Percentiles rank a stretch among this genome's conserved stretches.
These are phyloP conservation scores for Marsdenia floribunda DNA, from an alignment of 257 asterid species.

Conservation along the genomic window DNA sequence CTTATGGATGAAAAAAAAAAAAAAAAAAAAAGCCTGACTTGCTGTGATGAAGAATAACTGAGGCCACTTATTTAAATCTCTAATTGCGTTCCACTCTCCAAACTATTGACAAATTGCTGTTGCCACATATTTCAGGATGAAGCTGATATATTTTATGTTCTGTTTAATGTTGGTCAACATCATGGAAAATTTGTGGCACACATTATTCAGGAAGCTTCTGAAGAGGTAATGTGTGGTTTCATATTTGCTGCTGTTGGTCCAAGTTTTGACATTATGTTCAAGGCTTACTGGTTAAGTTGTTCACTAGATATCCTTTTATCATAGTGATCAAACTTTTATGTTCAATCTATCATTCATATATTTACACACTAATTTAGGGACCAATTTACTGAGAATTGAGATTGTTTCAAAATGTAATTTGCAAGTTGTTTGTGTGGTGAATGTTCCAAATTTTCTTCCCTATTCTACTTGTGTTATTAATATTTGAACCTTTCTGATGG, in stretches of 20 bases:
- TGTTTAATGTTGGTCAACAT: conserved; percentile 55
- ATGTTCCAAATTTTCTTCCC: not conserved
- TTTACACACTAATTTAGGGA: not conserved
- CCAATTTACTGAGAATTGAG: not conserved
- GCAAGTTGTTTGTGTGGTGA: not conserved
- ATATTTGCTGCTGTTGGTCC: not conserved
- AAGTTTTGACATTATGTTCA: not conserved
- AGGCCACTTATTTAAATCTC: not conserved
- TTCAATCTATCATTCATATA: not conserved
- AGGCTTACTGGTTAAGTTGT: not conserved
- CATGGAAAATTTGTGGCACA: conserved; percentile 58
- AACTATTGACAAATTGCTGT: not conserved
- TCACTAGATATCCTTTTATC: no score
- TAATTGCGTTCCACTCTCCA: not conserved
- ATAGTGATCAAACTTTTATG: not conserved
- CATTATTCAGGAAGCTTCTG: conserved; percentile 46
- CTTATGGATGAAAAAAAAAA: not conserved
- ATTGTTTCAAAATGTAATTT: not conserved
- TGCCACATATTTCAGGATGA: conserved; percentile 61
- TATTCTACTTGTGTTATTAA: not conserved
- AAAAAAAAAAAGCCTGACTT: not conserved
- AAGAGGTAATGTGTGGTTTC: conserved; percentile 44
- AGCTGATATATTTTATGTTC: conserved; percentile 49
- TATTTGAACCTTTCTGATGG: not conserved
- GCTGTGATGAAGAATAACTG: not conserved